Percentiles rank a stretch among this genome's conserved stretches.
phyloP scores from a whole-genome alignment of 2,329 filamentous ascomycete species.

The Camillea tinctor region DNA sequence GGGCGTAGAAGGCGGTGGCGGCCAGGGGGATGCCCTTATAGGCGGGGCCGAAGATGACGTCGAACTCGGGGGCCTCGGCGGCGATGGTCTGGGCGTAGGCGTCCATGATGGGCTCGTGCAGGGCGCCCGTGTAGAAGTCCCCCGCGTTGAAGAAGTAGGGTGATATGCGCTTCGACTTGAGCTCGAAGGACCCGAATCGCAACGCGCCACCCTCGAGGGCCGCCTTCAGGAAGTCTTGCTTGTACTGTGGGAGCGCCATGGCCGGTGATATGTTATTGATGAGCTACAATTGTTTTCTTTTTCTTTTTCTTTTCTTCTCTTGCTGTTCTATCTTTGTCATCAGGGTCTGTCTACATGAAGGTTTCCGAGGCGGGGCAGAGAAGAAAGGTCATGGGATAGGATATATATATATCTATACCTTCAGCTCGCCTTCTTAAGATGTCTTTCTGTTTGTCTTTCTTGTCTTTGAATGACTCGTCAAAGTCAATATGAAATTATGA shows the following conservation, averaged over 20 bases:
- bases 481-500: no score
- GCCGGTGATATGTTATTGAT: no score
- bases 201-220: conserved; percentile 68
- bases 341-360: no score
- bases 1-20: conserved; percentile 71
- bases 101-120: conserved; percentile 73
- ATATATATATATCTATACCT: no score
- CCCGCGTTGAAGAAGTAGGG: conserved; percentile 99
- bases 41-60: conserved; percentile 88
- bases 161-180: conserved; percentile 88
- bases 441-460: no score
- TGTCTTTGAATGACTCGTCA: no score
- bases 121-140: conserved; percentile 77
- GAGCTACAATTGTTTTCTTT: not conserved
- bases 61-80: conserved; percentile 56
- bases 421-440: no score
- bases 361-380: no score
- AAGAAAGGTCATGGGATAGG: no score
- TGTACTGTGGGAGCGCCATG: conserved; percentile 61
- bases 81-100: conserved; percentile 73
- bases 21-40: conserved; percentile 98
- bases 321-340: no score
- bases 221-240: conserved; percentile 69
- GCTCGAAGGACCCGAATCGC: conserved; percentile 79
- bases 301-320: no score